A percentile compares a stretch with the other conserved stretches of the same genome.
Conservation (phyloP, 305 asterid genomes). For the Ilex paraguariensis region DNA sequence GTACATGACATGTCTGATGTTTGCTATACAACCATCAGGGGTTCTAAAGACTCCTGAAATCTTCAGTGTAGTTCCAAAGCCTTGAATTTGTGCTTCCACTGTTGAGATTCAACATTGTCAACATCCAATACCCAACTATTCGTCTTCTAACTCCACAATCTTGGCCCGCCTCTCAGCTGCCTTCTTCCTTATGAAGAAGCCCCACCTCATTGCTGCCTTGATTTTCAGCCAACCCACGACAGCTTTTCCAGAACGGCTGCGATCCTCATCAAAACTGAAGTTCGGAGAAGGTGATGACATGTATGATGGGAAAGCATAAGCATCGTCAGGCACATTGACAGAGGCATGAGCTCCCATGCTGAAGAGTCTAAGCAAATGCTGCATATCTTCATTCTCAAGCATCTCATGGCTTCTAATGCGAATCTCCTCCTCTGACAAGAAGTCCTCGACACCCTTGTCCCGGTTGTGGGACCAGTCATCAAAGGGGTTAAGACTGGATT, state of each 20-base stretch:
- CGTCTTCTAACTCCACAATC: constrained; percentile 80
- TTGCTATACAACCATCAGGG: not conserved
- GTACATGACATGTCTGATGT: constrained; percentile 9
- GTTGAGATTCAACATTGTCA: constrained; percentile 2
- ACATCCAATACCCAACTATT: constrained; percentile 25
- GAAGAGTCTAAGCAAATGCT: constrained; percentile 75
- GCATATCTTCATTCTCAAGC: constrained; percentile 94
- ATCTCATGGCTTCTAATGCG: constrained; percentile 82
- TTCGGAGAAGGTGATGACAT: constrained; percentile 58
- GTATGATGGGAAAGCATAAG: constrained; percentile 53
- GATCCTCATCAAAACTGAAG: constrained; percentile 51
- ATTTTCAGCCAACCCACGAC: constrained; percentile 96
- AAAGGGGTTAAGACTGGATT: constrained; percentile 47
- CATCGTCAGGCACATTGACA: constrained; percentile 50
- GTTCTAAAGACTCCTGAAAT: constrained; percentile 4
- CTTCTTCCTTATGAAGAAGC: constrained; percentile 88
- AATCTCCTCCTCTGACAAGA: constrained; percentile 84
- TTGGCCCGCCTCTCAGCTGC: constrained; percentile 96
- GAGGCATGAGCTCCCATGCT: constrained; percentile 73
- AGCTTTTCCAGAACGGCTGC: constrained; percentile 69
- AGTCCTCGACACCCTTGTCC: constrained; percentile 65
- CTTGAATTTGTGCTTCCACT: constrained; percentile 5
- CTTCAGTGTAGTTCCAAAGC: constrained; percentile 17
- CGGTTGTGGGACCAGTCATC: constrained; percentile 67
- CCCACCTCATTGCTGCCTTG: constrained; percentile 99